Base-by-base conservation (phyloP, 2,329 filamentous ascomycete genomes). In the Talaromyces sp. region DNA sequence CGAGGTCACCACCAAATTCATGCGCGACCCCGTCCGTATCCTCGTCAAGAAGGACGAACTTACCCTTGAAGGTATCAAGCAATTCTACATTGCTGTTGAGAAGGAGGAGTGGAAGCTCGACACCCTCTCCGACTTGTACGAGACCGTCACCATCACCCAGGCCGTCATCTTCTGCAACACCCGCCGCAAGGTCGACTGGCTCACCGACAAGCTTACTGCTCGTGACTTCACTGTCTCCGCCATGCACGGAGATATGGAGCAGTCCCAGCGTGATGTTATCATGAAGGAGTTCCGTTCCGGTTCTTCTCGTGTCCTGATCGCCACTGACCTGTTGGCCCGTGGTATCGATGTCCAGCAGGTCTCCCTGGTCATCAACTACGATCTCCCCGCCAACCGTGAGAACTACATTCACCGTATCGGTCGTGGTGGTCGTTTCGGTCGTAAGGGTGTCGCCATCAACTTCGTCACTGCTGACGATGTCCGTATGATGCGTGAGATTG, bases 101-200 rank as follows among this genome's bases (percentile, higher is more conserved):
- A 98, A 99, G 86, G 95, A 99, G 80, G 95, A 99, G 77, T 99
- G 95, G 95, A 99, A 99, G 84, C 89, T 99, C 68, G 95, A 99
- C 80, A 99, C 95, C 64, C 91, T 99, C 65, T 98, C 91, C 73
- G 95, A 99, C 81, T 82, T 99, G 70, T 99, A 99, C 85, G 95
- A 99, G 84, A 99, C 95, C 60, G 90, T 99, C 76, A 99, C 95
- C 77, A 99, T 98, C 75, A 99, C 95, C 71, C 95, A 99, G 81
- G 95, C 95, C 63, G 95, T 99, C 81, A 99, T 99, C 82, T 99
- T 99, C 90, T 99, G 95, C 88, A 99, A 99, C 89, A 99, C 95
- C 77, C 90, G 95, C 80, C 90, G 93, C 86, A 99, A 99, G 93
- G 95, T 99, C 74, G 95, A 99, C 84, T 99, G 95, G 95, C 89